Percentiles rank a stretch among this genome's conserved stretches.
phyloP scores from a whole-genome alignment of 495 filamentous ascomycete genomes.

The Trichoderma reesei region DNA sequence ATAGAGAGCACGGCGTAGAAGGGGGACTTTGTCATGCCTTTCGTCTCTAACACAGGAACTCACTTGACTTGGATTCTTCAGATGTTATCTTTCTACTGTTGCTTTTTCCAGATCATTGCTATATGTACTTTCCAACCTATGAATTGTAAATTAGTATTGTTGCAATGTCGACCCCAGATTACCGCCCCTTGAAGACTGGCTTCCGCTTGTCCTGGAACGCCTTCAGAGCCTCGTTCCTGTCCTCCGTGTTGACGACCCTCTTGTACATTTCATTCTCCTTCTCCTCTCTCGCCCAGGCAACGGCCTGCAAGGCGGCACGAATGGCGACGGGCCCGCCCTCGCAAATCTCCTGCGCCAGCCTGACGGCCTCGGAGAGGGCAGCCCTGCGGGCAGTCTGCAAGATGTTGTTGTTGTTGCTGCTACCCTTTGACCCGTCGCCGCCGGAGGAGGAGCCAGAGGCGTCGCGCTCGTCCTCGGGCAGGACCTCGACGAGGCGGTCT shows the following conservation, averaged over 20 bases:
- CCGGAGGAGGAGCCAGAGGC: constrained; percentile 9
- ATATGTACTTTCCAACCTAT: too few relatives aligned
- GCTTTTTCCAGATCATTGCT: background rate
- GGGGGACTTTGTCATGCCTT: too few relatives aligned
- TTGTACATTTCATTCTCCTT: constrained; percentile 73
- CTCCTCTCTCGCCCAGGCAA: constrained; percentile 54
- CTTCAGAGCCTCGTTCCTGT: constrained; percentile 73
- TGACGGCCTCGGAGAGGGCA: constrained; percentile 63
- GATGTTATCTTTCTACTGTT: too few relatives aligned
- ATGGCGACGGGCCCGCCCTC: constrained; percentile 78
- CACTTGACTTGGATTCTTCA: too few relatives aligned
- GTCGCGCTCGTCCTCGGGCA: constrained; percentile 41
- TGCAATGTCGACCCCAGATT: background rate
- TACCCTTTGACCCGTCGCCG: too few relatives aligned
- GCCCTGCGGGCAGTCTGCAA: constrained; percentile 44
- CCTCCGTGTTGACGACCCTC: constrained; percentile 67
- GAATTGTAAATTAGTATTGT: too few relatives aligned
- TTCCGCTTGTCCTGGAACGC: constrained; percentile 89
- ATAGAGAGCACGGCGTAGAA: background rate
- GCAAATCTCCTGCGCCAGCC: constrained; percentile 71
- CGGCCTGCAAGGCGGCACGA: constrained; percentile 59
- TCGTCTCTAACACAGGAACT: too few relatives aligned
- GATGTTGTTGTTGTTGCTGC: constrained; percentile 9
- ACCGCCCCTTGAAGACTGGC: constrained; percentile 67
- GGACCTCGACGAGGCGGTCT: constrained; percentile 68